Evolutionary conservation across 225 moss, liverwort and hornwort genomes (phyloP).

Genomic region (Bryum argenteum): DNA sequence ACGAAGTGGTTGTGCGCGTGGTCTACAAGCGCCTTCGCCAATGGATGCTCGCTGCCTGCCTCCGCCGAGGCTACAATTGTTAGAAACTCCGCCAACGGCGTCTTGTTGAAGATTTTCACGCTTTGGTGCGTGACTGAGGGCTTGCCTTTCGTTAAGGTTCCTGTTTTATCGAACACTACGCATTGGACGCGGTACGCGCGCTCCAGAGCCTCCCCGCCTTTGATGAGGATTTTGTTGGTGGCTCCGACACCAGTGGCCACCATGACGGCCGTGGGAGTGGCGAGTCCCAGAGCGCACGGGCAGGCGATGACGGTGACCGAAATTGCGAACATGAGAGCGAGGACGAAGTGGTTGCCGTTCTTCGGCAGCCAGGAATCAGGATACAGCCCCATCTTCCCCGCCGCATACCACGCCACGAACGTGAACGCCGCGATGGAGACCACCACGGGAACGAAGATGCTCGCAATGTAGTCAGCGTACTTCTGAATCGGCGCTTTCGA

Average conservation of each 20-base stretch:
- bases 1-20: constrained; percentile 80
- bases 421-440: constrained; percentile 75
- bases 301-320: constrained; percentile 73
- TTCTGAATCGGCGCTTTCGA: constrained; percentile 96
- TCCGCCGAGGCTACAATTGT: constrained; percentile 81
- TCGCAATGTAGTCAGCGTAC: constrained; percentile 84
- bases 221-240: constrained; percentile 56
- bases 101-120: constrained; percentile 48
- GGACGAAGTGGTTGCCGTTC: constrained; percentile 71
- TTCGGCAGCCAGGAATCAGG: constrained; percentile 81
- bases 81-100: constrained; percentile 68
- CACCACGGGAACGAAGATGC: constrained; percentile 86
- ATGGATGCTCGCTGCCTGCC: constrained; percentile 83
- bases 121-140: constrained; percentile 53
- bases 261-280: constrained; percentile 71
- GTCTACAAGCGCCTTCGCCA: constrained; percentile 82
- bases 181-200: constrained; percentile 52
- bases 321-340: constrained; percentile 89
- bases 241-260: constrained; percentile 67
- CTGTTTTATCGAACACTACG: constrained; percentile 74
- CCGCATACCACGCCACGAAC: constrained; percentile 70
- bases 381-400: constrained; percentile 56
- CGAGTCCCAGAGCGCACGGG: constrained; percentile 65
- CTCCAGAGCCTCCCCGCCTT: constrained; percentile 64
- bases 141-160: constrained; percentile 64